phyloP scores from a whole-genome alignment of 75 land plant species.

The Gnetum montanum region DNA sequence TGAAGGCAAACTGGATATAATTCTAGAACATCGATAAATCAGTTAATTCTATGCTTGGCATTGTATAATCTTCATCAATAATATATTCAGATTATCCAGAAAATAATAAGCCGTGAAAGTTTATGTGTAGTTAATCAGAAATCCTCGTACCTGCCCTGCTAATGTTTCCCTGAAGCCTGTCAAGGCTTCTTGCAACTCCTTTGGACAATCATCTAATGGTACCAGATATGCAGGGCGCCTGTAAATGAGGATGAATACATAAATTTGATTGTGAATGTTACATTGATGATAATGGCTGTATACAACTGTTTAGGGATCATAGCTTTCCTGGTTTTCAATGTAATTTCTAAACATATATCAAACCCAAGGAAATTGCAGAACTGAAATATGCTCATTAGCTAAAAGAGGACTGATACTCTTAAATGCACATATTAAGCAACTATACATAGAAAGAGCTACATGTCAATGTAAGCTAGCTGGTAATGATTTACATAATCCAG shows the following conservation, averaged over 20 bases:
- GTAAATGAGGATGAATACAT: background rate
- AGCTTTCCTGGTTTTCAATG: too few species aligned
- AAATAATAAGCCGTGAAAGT: too few species aligned
- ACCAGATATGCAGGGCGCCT: constrained; percentile 18
- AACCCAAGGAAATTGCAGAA: background rate
- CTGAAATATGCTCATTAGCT: background rate
- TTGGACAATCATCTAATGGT: constrained; percentile 12
- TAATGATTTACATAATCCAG: background rate
- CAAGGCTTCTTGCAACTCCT: constrained; percentile 15
- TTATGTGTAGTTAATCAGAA: too few species aligned
- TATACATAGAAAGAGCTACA: background rate
- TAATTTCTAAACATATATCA: background rate
- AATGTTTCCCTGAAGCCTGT: constrained; percentile 13
- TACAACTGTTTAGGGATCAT: background rate
- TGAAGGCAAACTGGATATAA: too few species aligned
- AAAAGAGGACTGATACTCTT: background rate
- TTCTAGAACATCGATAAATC: too few species aligned
- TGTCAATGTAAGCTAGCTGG: too few species aligned
- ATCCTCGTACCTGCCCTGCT: constrained; percentile 32
- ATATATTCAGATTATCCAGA: too few species aligned
- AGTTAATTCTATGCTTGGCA: too few species aligned
- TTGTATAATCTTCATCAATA: too few species aligned
- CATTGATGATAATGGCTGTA: too few species aligned
- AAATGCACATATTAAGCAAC: background rate
- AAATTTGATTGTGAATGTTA: background rate